phyloP scores from a whole-genome alignment of 2,329 filamentous ascomycete species.

The Claviceps maximensis region DNA sequence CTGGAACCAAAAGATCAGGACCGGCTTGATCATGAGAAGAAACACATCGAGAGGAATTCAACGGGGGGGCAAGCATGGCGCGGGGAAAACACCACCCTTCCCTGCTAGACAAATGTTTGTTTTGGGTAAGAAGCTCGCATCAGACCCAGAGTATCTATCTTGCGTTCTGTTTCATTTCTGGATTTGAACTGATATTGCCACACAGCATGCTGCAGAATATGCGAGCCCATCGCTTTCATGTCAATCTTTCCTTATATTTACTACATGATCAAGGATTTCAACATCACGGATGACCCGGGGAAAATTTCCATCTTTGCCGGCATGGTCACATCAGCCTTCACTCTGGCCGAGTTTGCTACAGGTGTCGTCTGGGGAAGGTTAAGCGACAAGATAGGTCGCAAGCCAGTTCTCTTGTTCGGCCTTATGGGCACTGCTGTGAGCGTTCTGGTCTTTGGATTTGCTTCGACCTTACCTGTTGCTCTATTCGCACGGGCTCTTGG shows the following conservation, averaged over 20 bases:
- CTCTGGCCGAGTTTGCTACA: constrained; percentile 87
- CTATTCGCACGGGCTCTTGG: constrained; percentile 80
- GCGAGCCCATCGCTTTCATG: constrained; percentile 98
- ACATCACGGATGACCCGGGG: constrained; percentile 63
- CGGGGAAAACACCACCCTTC: constrained; percentile 20
- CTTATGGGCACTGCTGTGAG: constrained; percentile 83
- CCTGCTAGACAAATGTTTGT: constrained; percentile 37
- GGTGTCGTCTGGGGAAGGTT: constrained; percentile 87
- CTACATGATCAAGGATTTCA: constrained; percentile 90
- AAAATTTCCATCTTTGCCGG: constrained; percentile 87
- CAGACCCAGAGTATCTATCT: neutral
- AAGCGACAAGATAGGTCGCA: constrained; percentile 83
- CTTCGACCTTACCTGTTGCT: constrained; percentile 67
- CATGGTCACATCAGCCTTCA: constrained; percentile 92
- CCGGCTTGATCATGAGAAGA: constrained; percentile 14
- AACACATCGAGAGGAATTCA: constrained; percentile 12
- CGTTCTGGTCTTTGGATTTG: constrained; percentile 85
- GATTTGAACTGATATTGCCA: neutral
- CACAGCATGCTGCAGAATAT: constrained; percentile 81
- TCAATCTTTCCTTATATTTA: constrained; percentile 98
- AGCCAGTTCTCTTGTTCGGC: constrained; percentile 83
- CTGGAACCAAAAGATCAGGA: neutral
- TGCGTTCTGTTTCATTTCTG: neutral
- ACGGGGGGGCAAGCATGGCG: constrained; percentile 12
- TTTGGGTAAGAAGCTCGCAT: constrained; percentile 27